Conservation (phyloP, 768 basidiomycete species). For the Boletus reticulatus region DNA sequence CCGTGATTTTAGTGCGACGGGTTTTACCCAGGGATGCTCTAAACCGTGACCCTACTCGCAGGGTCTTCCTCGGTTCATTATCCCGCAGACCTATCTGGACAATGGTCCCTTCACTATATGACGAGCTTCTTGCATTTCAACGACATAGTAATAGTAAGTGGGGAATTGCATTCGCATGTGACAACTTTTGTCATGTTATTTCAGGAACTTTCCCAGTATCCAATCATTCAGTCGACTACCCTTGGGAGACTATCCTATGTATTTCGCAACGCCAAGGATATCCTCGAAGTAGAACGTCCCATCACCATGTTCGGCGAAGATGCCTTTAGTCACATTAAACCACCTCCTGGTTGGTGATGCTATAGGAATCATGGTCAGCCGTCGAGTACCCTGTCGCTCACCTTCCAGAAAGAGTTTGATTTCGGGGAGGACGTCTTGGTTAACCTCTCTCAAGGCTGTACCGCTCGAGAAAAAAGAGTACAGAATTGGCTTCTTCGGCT, state of each 20-base stretch:
- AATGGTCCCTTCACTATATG: neutral
- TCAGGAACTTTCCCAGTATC: neutral
- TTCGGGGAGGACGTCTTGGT: slow-evolving; percentile 6
- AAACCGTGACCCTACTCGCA: neutral
- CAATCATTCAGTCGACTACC: slow-evolving; percentile 5
- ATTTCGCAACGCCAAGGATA: slow-evolving; percentile 1
- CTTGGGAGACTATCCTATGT: slow-evolving; percentile 1
- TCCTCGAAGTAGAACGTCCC: neutral
- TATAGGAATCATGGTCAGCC: slow-evolving; percentile 7
- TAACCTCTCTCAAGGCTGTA: slow-evolving; percentile 4
- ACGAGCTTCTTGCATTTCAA: slow-evolving; percentile 7
- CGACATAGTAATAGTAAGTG: slow-evolving; percentile 13
- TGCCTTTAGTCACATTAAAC: slow-evolving; percentile 3
- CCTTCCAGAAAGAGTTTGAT: neutral
- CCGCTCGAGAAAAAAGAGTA: slow-evolving; percentile 5
- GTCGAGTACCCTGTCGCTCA: neutral
- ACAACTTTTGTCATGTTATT: neutral
- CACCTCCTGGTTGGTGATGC: slow-evolving; percentile 3
- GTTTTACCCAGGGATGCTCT: neutral
- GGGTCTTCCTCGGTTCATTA: too few species aligned
- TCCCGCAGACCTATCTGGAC: neutral
- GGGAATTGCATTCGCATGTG: neutral
- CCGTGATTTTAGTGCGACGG: neutral
- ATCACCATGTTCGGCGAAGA: slow-evolving; percentile 11
- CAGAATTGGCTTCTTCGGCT: slow-evolving; percentile 5